These are phyloP conservation scores for Ophryocystis elektroscirrha DNA, from an alignment of 169 alveolate species.

Conservation along the genomic window DNA sequence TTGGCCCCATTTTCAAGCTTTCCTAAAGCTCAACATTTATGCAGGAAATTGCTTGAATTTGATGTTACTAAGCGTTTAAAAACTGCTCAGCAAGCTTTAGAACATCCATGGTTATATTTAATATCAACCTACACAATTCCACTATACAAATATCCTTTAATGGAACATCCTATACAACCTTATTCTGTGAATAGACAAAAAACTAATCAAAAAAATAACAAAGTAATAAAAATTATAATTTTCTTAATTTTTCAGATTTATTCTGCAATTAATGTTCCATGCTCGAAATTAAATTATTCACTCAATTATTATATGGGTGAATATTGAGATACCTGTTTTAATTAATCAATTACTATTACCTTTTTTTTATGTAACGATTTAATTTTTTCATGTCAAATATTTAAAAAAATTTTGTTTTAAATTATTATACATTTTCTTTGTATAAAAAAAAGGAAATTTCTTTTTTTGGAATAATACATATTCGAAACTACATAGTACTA, in stretches of 20 bases:
- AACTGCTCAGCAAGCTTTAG: constrained; percentile 44
- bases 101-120: constrained; percentile 68
- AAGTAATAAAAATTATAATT: no score
- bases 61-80: constrained; percentile 46
- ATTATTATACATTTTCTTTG: not conserved
- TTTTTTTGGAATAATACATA: constrained; percentile 2
- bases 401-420: constrained; percentile 1
- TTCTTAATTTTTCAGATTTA: no score
- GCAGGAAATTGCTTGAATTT: constrained; percentile 46
- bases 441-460: not conserved
- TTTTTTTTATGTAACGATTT: not conserved
- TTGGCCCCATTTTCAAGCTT: constrained; percentile 49
- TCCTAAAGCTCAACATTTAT: constrained; percentile 57
- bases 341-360: not conserved
- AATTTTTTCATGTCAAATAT: not conserved
- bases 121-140: no score
- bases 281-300: no score
- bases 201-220: no score
- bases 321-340: not conserved
- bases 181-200: no score
- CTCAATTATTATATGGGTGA: not conserved
- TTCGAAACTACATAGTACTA: not conserved
- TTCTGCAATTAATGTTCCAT: no score
- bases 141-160: no score
- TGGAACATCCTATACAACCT: no score